Base-by-base conservation (phyloP, 192 early-diverging fungal genomes). In the Diversispora eburnea region DNA sequence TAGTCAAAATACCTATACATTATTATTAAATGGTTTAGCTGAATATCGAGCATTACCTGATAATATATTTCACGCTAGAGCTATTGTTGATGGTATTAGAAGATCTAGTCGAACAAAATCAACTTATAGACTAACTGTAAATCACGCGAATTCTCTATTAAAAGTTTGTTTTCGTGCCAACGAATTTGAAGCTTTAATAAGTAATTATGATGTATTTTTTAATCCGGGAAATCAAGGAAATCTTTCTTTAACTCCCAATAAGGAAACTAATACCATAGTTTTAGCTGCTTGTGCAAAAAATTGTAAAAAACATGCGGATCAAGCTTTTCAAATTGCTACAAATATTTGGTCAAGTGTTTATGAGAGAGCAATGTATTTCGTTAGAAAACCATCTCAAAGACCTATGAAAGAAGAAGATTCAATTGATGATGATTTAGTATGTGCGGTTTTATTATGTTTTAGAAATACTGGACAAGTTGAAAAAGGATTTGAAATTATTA, bases 71-170 rank as follows among this genome's bases (percentile, higher is more conserved):
- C 63, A 77, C 59, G 80, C 80, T 41, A 56, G 41, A 20, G 67
- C 58, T 9, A 70, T 81, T 52, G 74, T 77, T 52, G 60, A 70
- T 8, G 52, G 69, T 5, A 77, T 81, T 48, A 8, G 77, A 19
- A 67, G 65, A 0, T 47, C 43, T 46, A 64, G 76, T 45, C 74
- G 76, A 12, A 43, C 47, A n/a, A 12, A 48, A 33, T 68, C 77
- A 0, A 72, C 70, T 4, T 8, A 71, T 3, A 8, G 19, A n/a
- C 64, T 43, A 12, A 48, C 45, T 4, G 25, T 55, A 20, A 33
- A 49, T 17, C 80, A 81, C n/a, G 77, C 68, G 3, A 81, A 81
- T 12, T 75, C 80, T 1, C 61, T 81, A 2, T 73, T 81, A n/a
- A 81, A 81, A 73, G 77, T 81, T 13, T 81, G 80, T 51, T 64